Base-by-base conservation (phyloP, 805 yeast genomes). In the Kuraishia capsulata region DNA sequence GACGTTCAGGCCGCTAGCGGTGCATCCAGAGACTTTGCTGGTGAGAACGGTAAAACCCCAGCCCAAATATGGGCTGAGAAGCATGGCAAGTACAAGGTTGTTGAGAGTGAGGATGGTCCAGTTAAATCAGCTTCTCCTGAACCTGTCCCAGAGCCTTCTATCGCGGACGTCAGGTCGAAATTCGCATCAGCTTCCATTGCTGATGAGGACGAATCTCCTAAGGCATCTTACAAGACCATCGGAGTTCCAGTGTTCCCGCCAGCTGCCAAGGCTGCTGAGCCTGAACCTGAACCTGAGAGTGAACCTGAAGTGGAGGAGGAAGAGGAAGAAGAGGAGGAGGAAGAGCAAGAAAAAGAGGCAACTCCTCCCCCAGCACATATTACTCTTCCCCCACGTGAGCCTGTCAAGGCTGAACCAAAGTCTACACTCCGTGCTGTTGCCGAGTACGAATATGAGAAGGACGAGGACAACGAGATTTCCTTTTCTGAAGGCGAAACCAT, bases 21-120 rank as follows among this genome's bases (percentile, higher is more conserved):
- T 30, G 62, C 77, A 36, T 68, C 75, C 21, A 65, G 72, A 52
- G 69, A 76, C 54, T 81, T 73, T 55, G 92, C 74, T 44, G 63
- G 80, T 39, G 73, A 73, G 44, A 73, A 70, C 43, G 96, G 95
- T 43, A 84, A 86, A 59, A 83, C 95, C 5, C 96, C 97, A 19
- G 96, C 96, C 21, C 96, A 88, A 62, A 51, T 85, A 21, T 88
- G 97, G 97, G 97, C 96, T 19, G 96, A 83, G 55, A 83, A 80
- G 63, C 77, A 81, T 53, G 95, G 87, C 35, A 71, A 78, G 54
- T 76, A 66, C 49, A 72, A 68, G 47, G 62, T 64, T 33, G 73
- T 64, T 35, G 46, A 52, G 37, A 45, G 52, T 11, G 45, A 53
- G 29, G 58, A 51, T 3, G 51, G 44, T n/a, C 62, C 58, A n/a